Evolutionary conservation across 2,329 filamentous ascomycete species (phyloP), one percentile per base, ranked within the genome.

Genomic region (Colletotrichum phormii): DNA sequence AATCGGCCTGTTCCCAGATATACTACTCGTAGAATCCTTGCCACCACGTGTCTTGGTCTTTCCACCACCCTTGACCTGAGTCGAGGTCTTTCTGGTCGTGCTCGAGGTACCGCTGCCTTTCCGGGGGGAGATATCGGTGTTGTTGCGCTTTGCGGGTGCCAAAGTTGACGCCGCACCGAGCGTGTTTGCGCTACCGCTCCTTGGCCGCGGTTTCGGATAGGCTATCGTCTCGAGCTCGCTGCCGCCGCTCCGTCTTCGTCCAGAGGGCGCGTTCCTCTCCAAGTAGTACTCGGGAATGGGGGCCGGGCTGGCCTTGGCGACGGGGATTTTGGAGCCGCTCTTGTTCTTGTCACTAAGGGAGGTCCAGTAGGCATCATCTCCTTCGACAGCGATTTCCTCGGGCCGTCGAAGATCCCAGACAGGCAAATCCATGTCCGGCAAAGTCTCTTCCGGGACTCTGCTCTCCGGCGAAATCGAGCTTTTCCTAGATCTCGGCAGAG

Each of bases 221-320:
- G 87, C 85, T 75, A 92, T 86, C 64, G 86, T 84, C 71, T 91
- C 87, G 61, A 92, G 90, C 31, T 84, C 83, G 31, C 82, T 82
- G 5, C 88, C 87, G 74, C 86, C 87, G 72, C 88, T 90, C 76
- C 87, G 86, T 76, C 88, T 90, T 68, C 95, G 90, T 67, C 88
- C 84, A 57, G 92, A 85, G 26, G 91, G 91, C 29, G 90, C 91
- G 77, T 95, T 93, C 75, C 95, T 90, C 76, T 96, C 95, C 58
- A 94, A 86, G 75, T 92, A 90, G 62, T 93, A 90, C 64, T 89
- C 82, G 2, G 94, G 89, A 71, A 97, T 92, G 12, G 95, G 95
- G 24, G 91, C 89, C 2, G 94, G 93, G 79, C 94, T 98, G 15
- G 89, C 86, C 77, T 94, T 95, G 35, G 95, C 91, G 49, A 98